Percentiles rank a stretch among this genome's conserved stretches.
phyloP scores from a whole-genome alignment of 2,329 filamentous ascomycete genomes.

The Epichloe glyceriae region DNA sequence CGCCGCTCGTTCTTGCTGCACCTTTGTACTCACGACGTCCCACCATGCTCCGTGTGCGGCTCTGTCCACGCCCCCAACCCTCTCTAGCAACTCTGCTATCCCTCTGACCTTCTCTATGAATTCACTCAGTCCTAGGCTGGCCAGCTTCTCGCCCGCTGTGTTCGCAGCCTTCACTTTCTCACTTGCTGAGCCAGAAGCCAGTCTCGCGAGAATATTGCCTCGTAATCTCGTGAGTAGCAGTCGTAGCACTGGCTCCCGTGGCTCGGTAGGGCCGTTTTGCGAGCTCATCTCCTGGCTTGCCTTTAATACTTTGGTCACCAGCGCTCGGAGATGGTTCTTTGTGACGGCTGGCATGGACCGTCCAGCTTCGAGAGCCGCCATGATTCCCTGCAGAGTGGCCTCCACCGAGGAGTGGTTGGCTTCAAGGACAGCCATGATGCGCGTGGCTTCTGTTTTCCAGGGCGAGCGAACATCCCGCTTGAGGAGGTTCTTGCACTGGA shows the following conservation, averaged over 20 bases:
- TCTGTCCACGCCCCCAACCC: constrained; percentile 53
- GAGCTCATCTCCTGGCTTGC: constrained; percentile 34
- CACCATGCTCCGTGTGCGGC: constrained; percentile 59
- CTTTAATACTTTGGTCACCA: constrained; percentile 42
- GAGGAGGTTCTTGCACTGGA: constrained; percentile 72
- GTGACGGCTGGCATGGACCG: constrained; percentile 53
- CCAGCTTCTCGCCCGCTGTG: constrained; percentile 55
- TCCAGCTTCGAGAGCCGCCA: constrained; percentile 49
- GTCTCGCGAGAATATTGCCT: constrained; percentile 50
- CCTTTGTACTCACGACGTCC: constrained; percentile 48
- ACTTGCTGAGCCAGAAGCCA: constrained; percentile 52
- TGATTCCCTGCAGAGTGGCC: constrained; percentile 44
- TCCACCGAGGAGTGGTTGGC: constrained; percentile 37
- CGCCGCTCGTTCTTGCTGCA: constrained; percentile 27
- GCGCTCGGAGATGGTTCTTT: constrained; percentile 42
- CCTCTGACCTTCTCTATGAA: constrained; percentile 57
- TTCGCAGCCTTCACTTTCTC: constrained; percentile 60
- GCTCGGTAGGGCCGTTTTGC: constrained; percentile 22
- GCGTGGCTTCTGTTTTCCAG: constrained; percentile 62
- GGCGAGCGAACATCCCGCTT: constrained; percentile 67
- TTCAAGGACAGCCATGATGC: constrained; percentile 59
- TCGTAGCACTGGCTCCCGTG: constrained; percentile 45
- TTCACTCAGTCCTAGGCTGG: constrained; percentile 56
- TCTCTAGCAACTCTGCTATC: constrained; percentile 54
- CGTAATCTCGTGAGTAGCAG: constrained; percentile 56